Conservation (phyloP, 345 rosid genomes). For the Garcia nutans region DNA sequence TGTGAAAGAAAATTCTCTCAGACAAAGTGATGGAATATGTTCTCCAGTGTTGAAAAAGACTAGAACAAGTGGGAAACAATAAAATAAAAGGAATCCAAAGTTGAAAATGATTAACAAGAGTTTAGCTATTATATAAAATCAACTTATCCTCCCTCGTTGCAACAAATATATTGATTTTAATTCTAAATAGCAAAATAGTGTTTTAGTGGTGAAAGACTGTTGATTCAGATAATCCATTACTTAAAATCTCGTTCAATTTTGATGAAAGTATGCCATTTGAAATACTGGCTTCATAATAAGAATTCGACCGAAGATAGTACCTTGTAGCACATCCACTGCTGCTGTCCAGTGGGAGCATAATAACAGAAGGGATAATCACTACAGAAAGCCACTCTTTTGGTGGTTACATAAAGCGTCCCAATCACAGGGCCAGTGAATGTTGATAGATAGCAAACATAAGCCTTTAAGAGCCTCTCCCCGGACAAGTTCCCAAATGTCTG, state of each 20-base stretch:
- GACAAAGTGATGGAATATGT: conserved; percentile 12
- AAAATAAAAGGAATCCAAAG: conserved; percentile 1
- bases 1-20: neutral
- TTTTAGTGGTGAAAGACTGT: neutral
- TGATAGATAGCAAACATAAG: conserved; percentile 75
- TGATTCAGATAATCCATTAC: neutral
- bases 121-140: neutral
- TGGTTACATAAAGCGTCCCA: conserved; percentile 72
- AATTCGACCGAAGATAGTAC: conserved; percentile 28
- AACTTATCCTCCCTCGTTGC: neutral
- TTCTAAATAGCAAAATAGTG: neutral
- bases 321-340: conserved; percentile 69
- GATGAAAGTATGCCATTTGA: neutral
- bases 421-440: conserved; percentile 70
- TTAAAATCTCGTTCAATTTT: neutral
- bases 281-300: neutral
- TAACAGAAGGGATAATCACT: conserved; percentile 61
- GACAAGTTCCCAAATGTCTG: conserved; percentile 51
- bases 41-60: neutral
- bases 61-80: neutral
- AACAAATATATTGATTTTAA: neutral
- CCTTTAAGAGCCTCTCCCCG: conserved; percentile 62
- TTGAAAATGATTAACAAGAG: neutral
- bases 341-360: conserved; percentile 47
- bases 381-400: conserved; percentile 54